Percentiles rank a stretch among this genome's conserved stretches.
Conservation (phyloP, 139 green algal species). For the Coelastrella sp. region DNA sequence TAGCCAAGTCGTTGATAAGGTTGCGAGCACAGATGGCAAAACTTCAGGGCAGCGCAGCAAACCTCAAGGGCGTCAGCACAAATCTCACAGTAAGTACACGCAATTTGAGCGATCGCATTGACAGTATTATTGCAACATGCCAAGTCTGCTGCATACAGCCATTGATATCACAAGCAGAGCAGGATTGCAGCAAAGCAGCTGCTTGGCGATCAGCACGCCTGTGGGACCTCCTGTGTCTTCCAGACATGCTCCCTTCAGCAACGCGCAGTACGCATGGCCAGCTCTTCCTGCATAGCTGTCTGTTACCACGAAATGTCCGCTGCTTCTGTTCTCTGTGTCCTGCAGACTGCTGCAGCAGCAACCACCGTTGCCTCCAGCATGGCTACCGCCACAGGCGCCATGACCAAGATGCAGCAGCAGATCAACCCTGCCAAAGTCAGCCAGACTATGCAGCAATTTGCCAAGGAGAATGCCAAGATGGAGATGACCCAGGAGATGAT, state of each 20-base stretch:
- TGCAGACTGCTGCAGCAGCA: constrained; percentile 78
- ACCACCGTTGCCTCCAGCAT: constrained; percentile 69
- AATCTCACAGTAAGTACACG: constrained; percentile 64
- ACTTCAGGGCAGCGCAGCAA: constrained; percentile 64
- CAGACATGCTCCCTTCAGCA: no score
- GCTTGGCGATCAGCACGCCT: no score
- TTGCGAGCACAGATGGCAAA: constrained; percentile 70
- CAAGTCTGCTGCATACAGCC: no score
- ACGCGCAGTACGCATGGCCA: no score
- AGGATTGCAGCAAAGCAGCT: no score
- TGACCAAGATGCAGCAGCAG: constrained; percentile 68
- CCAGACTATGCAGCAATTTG: constrained; percentile 75
- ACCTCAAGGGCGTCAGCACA: constrained; percentile 72
- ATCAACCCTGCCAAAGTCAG: constrained; percentile 59
- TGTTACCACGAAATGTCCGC: no score
- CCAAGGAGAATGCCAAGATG: constrained; percentile 77
- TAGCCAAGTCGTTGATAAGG: constrained; percentile 75
- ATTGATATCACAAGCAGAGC: neutral
- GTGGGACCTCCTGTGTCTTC: no score
- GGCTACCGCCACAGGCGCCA: constrained; percentile 69
- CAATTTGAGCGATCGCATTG: no score
- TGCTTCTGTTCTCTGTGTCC: neutral
- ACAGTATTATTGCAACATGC: no score
- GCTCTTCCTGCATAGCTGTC: no score
- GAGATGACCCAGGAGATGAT: constrained; percentile 82